Percentiles rank a stretch among this genome's conserved stretches.
Evolutionary conservation across 1,284 basidiomycete genomes (phyloP).

Genomic region (Fomitopsis pinicola): DNA sequence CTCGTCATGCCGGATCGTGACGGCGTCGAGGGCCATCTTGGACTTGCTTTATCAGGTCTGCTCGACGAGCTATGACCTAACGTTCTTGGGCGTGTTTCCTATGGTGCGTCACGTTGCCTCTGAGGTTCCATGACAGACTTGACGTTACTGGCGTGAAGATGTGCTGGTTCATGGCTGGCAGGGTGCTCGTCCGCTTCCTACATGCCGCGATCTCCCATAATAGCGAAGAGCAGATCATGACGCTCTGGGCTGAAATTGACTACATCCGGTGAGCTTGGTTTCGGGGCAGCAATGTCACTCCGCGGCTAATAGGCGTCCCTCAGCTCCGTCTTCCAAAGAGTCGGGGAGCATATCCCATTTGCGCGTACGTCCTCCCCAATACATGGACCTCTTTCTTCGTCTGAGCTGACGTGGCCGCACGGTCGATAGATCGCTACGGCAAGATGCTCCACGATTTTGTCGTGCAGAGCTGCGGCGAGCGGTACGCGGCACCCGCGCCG

Average conservation of each 20-base stretch:
- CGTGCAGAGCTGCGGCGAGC: slow-evolving; percentile 27
- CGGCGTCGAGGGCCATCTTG: slow-evolving; percentile 59
- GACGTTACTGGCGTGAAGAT: slow-evolving; percentile 37
- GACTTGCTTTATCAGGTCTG: slow-evolving; percentile 63
- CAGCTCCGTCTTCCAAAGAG: slow-evolving; percentile 55
- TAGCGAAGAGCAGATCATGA: slow-evolving; percentile 47
- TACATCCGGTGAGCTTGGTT: slow-evolving; percentile 53
- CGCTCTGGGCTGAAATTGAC: slow-evolving; percentile 55
- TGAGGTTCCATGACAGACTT: background rate
- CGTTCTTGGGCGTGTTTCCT: slow-evolving; percentile 58
- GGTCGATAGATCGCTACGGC: slow-evolving; percentile 50
- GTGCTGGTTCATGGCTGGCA: slow-evolving; percentile 63
- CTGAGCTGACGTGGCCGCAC: background rate
- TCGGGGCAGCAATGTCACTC: background rate
- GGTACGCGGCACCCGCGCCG: slow-evolving; percentile 13
- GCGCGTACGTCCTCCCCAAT: slow-evolving; percentile 36
- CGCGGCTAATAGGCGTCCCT: background rate
- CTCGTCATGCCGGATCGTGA: slow-evolving; percentile 62
- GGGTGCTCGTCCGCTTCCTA: slow-evolving; percentile 61
- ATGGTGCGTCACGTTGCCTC: slow-evolving; percentile 35
- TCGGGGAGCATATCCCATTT: slow-evolving; percentile 62
- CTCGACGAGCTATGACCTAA: slow-evolving; percentile 68
- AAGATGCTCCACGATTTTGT: slow-evolving; percentile 53
- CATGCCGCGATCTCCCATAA: slow-evolving; percentile 52
- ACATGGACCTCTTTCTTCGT: background rate